Percentiles rank a stretch among this genome's conserved stretches.
phyloP scores from a whole-genome alignment of 1,284 basidiomycete species.

The Neolentinus lepideus region DNA sequence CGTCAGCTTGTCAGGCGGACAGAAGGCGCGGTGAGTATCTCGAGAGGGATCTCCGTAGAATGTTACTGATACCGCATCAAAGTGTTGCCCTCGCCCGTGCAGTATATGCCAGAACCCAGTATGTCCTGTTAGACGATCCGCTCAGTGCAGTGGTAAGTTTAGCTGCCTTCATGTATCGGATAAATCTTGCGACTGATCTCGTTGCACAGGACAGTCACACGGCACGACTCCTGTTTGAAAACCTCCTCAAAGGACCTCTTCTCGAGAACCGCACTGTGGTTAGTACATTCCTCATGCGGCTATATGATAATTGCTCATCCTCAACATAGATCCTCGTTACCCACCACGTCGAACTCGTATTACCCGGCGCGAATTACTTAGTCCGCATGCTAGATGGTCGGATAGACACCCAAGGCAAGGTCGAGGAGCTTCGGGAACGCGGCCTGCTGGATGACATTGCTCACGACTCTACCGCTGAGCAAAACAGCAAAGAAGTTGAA shows the following conservation, averaged over 20 bases:
- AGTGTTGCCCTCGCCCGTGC: slow-evolving; percentile 66
- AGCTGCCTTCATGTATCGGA: no score
- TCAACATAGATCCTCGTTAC: slow-evolving; percentile 53
- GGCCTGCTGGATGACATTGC: slow-evolving; percentile 55
- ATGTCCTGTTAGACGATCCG: slow-evolving; percentile 66
- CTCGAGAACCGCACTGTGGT: slow-evolving; percentile 64
- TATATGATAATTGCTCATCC: no score
- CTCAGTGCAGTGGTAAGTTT: slow-evolving; percentile 57
- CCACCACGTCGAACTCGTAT: slow-evolving; percentile 69
- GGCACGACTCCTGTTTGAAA: slow-evolving; percentile 33
- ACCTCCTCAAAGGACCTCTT: slow-evolving; percentile 56
- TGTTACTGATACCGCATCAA: background rate
- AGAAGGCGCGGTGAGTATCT: slow-evolving; percentile 45
- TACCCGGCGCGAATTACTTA: slow-evolving; percentile 62
- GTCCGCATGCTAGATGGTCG: slow-evolving; percentile 71
- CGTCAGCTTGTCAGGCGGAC: slow-evolving; percentile 58
- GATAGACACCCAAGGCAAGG: slow-evolving; percentile 60
- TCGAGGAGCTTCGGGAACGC: slow-evolving; percentile 48
- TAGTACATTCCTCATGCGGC: slow-evolving; percentile 14
- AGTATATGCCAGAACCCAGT: slow-evolving; percentile 59
- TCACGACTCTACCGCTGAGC: slow-evolving; percentile 30
- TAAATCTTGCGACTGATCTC: background rate
- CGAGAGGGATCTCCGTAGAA: background rate
- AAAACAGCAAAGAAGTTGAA: slow-evolving; percentile 20
- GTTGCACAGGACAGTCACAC: background rate